Evolutionary conservation across 345 rosid species (phyloP).

Genomic region (Euclidium syriacum): DNA sequence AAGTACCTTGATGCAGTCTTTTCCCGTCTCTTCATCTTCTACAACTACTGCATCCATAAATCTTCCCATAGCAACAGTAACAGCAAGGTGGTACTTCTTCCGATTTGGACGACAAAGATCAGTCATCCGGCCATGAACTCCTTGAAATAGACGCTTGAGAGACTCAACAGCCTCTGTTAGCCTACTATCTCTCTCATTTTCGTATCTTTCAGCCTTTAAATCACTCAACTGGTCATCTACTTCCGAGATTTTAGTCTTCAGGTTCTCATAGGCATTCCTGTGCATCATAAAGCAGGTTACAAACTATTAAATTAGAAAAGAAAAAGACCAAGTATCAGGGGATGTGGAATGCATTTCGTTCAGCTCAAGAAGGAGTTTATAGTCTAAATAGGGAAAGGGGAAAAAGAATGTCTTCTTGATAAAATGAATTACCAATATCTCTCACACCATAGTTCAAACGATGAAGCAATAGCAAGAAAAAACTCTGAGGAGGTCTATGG

Average conservation of each 20-base stretch:
- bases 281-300: conserved; percentile 11
- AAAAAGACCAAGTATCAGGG: neutral
- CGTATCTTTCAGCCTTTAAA: conserved; percentile 84
- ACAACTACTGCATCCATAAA: conserved; percentile 99
- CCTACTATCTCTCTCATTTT: conserved; percentile 86
- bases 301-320: conserved; percentile 1
- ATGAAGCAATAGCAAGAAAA: conserved; percentile 5
- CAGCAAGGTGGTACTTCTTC: conserved; percentile 93
- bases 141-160: conserved; percentile 85
- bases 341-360: neutral
- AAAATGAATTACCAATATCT: conserved; percentile 7
- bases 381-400: neutral
- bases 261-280: conserved; percentile 65
- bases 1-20: conserved; percentile 95
- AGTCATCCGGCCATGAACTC: conserved; percentile 97
- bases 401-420: neutral
- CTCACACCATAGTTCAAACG: conserved; percentile 11
- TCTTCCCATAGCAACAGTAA: conserved; percentile 97
- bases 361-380: conserved; percentile 10
- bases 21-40: conserved; percentile 91
- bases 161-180: conserved; percentile 88
- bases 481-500: neutral
- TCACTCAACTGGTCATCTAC: conserved; percentile 84
- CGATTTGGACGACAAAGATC: conserved; percentile 92
- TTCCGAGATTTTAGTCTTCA: conserved; percentile 74